Base-by-base conservation (phyloP, 371 early-diverging fungal species). In the Capniomyces stellatus region DNA sequence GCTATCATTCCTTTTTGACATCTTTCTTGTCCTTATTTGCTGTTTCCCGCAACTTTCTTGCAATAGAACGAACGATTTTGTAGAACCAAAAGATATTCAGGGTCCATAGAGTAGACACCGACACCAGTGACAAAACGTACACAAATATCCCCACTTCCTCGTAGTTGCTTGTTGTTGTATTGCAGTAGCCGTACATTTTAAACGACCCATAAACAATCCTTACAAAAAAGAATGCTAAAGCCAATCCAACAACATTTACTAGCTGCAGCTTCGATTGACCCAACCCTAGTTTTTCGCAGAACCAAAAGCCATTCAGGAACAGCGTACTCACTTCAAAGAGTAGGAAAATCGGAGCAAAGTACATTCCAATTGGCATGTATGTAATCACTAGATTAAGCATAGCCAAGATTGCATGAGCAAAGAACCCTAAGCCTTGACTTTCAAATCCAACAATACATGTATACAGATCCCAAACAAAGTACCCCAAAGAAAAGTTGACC, bases 261-360 rank as follows among this genome's bases (percentile, higher is more conserved):
- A 81, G 56, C 64, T 92, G 89, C 40, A 82, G 62, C 25, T 65
- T 73, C 29, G 77, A 71, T 47, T 89, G 89, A 46, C 85, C 80
- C 75, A 80, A 69, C 43, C 81, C 78, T 52, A 82, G 64, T 62
- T 87, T 87, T 63, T 87, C 87, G 77, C 84, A 75, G 66, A 87
- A 89, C 91, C 89, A 94, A 72, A 91, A 83, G 57, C 83, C 73
- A 69, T 94, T 92, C 44, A 94, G 75, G 62, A 92, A 91, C 6
- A 87, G 82, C 0, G 92, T 92, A 58, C 82, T 83, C 30, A 87
- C 68, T 66, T 94, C 94, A 65, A 82, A 91, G 76, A 92, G 75
- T 40, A 94, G 75, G 56, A 89, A 89, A 35, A 80, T 76, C 13
- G 86, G 75, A 18, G 88, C 94, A 61, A 82, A 91, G 64, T 87